Evolutionary conservation across 1,139 yeast species (phyloP).

Genomic region (Yamadazyma triangularis): DNA sequence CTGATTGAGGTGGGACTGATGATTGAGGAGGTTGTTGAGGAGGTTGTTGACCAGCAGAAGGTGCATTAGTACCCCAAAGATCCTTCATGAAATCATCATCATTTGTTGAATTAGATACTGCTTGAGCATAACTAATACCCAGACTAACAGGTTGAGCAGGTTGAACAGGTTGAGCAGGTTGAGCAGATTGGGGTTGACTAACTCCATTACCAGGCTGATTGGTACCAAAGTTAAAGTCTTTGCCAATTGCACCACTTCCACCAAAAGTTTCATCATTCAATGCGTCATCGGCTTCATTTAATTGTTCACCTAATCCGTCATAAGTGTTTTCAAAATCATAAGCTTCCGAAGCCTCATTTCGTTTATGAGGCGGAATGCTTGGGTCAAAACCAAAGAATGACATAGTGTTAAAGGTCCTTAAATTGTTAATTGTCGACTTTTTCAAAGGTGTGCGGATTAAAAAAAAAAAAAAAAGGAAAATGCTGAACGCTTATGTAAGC

Average conservation of each 20-base stretch:
- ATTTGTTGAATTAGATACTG: constrained; percentile 36
- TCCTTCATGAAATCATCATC: constrained; percentile 50
- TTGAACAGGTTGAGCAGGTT: constrained; percentile 7
- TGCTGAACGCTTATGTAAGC: constrained; percentile 1
- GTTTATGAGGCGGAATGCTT: constrained; percentile 31
- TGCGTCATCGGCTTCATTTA: constrained; percentile 72
- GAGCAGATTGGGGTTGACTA: constrained; percentile 19
- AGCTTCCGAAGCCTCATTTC: constrained; percentile 20
- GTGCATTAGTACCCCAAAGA: constrained; percentile 42
- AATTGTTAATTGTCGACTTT: background rate
- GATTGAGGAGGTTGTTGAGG: constrained; percentile 5
- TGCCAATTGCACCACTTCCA: constrained; percentile 49
- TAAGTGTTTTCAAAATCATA: constrained; percentile 83
- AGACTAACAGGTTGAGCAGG: constrained; percentile 21
- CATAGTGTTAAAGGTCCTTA: constrained; percentile 22
- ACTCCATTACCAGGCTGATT: constrained; percentile 1
- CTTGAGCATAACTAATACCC: constrained; percentile 56
- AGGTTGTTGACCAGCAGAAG: constrained; percentile 2
- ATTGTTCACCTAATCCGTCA: constrained; percentile 69
- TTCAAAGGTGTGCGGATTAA: constrained; percentile 7
- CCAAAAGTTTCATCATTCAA: constrained; percentile 91
- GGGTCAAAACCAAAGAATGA: constrained; percentile 59
- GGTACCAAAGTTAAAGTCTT: constrained; percentile 78
- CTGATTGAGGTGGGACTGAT: constrained; percentile 5
- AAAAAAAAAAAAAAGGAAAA: constrained; percentile 6